Conservation (phyloP, 2,329 filamentous ascomycete genomes). For the Fonsecaea multimorphosa region DNA sequence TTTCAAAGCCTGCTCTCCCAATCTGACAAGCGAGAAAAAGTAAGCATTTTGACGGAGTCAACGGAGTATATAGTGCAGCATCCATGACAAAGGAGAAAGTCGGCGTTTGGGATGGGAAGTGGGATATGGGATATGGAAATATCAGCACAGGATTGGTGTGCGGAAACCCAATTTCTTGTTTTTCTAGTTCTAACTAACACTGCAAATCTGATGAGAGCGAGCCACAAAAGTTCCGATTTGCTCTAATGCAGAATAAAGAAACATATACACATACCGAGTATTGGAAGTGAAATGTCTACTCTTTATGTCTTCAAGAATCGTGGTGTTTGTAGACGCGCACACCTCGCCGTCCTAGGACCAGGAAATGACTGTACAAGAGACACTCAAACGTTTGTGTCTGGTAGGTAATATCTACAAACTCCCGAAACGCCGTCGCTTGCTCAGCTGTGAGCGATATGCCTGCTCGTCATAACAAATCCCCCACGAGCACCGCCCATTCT, state of each 20-base stretch:
- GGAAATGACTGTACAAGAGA: no score
- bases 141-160: background rate
- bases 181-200: background rate
- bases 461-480: background rate
- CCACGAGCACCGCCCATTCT: background rate
- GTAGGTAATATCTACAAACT: background rate
- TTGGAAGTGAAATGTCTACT: no score
- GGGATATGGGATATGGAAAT: background rate
- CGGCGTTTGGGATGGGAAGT: background rate
- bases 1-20: background rate
- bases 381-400: background rate
- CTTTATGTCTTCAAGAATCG: no score
- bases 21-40: no score
- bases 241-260: background rate
- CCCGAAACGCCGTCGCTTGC: background rate
- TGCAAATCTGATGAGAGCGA: background rate
- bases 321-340: no score
- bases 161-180: background rate
- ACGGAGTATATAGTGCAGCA: background rate
- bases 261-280: no score
- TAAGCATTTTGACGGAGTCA: conserved; percentile 7
- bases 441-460: background rate
- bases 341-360: no score
- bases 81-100: background rate
- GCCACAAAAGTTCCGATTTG: background rate